Evolutionary conservation across 2,329 filamentous ascomycete species (phyloP), one percentile per base, ranked within the genome.

Genomic region (Hymenoscyphus infarciens): DNA sequence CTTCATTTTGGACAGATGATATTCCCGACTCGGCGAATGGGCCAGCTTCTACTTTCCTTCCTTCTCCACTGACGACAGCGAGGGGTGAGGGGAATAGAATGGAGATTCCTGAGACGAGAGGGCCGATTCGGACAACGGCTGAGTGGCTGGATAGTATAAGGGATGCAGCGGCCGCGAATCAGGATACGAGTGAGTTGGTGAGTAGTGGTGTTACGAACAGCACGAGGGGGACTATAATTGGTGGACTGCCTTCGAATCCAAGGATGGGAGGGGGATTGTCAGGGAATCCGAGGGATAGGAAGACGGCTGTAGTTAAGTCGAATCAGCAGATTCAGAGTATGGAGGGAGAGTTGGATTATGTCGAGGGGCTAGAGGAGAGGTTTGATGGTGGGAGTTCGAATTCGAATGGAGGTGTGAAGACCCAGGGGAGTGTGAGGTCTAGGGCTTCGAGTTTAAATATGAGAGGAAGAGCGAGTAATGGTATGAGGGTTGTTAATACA

Each of bases 1-100:
- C 64, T n/a, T 68, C 64, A 31, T 61, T 67, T 25, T 72, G 71
- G 71, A 72, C 68, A 2, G 70, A 73, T 52, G 71, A 71, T 16
- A 45, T 66, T 1, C 66, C 63, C 2, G 60, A 63, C 27, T 49
- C 62, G 11, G 55, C 45, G 5, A 57, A 49, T 49, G 10, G 7
- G 25, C n/a, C 42, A 11, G 8, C 19, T 49, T 22, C n/a, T 19
- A 8, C 15, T 16, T n/a, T 42, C 4, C n/a, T 42, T 10, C 42
- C 42, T 49, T 49, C n/a, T 49, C 42, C 42, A 22, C 5, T 39
- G 58, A 33, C 61, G 64, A 7, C 64, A 63, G 10, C 65, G 61
- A 4, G 8, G 27, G 22, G 60, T 25, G 29, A n/a, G n/a, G 5
- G 42, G 45, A 7, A 25, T 29, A 22, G 38, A 22, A 66, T 68